These are phyloP conservation scores for Mycosphaerella sp. DNA, from an alignment of 2,329 filamentous ascomycete genomes.

Conservation along the genomic window DNA sequence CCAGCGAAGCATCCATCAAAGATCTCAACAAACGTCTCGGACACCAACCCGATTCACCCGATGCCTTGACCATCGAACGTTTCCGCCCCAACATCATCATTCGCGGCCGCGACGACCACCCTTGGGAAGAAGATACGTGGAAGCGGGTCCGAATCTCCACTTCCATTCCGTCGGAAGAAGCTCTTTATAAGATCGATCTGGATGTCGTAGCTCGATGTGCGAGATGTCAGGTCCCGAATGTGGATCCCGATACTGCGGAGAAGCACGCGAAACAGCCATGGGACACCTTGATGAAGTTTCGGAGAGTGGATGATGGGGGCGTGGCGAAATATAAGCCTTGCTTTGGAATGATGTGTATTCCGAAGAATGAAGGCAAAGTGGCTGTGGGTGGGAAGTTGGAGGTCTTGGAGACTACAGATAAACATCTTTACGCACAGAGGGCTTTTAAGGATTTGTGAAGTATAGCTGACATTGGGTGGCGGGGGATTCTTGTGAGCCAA, in stretches of 20 bases:
- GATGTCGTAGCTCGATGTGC: conserved; percentile 56
- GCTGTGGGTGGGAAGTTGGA: conserved; percentile 55
- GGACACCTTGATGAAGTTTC: conserved; percentile 56
- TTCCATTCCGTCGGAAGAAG: conserved; percentile 28
- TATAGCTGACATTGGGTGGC: not conserved
- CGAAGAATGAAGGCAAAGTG: conserved; percentile 49
- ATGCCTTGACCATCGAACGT: conserved; percentile 53
- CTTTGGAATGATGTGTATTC: conserved; percentile 61
- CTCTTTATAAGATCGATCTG: conserved; percentile 40
- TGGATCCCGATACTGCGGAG: conserved; percentile 56
- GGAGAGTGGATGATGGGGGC: conserved; percentile 54
- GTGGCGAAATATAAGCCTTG: conserved; percentile 58
- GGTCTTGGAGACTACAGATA: conserved; percentile 51
- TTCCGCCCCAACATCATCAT: conserved; percentile 61
- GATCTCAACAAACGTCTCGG: conserved; percentile 53
- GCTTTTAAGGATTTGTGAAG: conserved; percentile 32
- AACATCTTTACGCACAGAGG: conserved; percentile 48
- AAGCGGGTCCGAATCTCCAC: conserved; percentile 50
- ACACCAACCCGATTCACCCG: conserved; percentile 35
- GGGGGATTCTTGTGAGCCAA: too few species aligned
- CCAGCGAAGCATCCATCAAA: conserved; percentile 49
- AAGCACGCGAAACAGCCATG: conserved; percentile 56
- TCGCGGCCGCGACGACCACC: conserved; percentile 41
- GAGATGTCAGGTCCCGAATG: conserved; percentile 58
- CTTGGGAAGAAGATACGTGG: conserved; percentile 61